Base-by-base conservation (phyloP, 192 early-diverging fungal species). In the Backusella westeae region DNA sequence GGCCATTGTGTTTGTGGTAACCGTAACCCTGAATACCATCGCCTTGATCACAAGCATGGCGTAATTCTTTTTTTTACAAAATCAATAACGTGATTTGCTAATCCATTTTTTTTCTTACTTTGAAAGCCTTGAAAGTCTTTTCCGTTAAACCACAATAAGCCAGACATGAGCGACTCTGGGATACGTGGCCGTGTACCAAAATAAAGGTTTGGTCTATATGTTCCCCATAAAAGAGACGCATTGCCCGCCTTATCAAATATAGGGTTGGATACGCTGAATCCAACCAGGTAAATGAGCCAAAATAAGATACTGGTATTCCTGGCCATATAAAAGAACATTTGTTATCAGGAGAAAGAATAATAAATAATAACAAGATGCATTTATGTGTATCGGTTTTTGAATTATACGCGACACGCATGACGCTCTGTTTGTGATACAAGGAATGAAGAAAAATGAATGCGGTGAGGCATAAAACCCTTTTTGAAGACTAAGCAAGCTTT, bases 121-220 rank as follows among this genome's bases (percentile, higher is more conserved):
- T 90, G 79, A 63, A 88, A 82, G n/a, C 89, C 84, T 59, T 84
- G 80, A 73, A 82, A 87, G 46, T 89, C 78, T 41, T 90, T 88
- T 4, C 85, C 80, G n/a, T 93, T 92, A 83, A 94, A 95, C 97
- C 97, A 97, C 90, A 96, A 93, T 19, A 98, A 86, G 7, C 97
- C 95, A 29, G 93, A 93, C 81, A 95, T 85, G n/a, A 98, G 79
- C 6, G 93, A 89, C 67, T 94, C 86, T 0, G 93, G 85, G 23
- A 90, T 67, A 46, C 94, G 91, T 17, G 95, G 91, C 0, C 93
- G 88, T 0, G 92, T 93, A 49, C 97, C 97, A 88, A 98, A 96
- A 83, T 97, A 98, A 23, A 98, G 83, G 82, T 96, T 94, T 10
- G 97, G 96, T 63, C 97, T 85, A 80, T 96, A 97, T 0, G 93